Evolutionary conservation across 176 grass and related monocot genomes (phyloP).

Genomic region (Zoysia pacifica): DNA sequence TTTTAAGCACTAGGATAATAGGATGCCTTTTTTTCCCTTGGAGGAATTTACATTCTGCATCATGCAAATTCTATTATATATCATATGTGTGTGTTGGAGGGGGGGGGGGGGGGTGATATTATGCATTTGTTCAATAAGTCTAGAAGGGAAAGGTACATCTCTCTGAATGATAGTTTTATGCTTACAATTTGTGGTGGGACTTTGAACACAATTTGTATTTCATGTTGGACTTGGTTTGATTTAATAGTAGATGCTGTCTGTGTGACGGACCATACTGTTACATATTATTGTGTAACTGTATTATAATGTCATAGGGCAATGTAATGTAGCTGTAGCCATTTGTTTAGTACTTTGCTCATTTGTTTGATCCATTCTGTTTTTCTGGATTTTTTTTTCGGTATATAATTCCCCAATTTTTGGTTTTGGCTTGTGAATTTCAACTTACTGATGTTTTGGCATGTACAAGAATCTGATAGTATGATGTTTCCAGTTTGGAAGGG

Average conservation of each 20-base stretch:
- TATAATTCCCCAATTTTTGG: background rate
- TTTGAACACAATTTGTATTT: background rate
- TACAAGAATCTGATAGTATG: conserved; percentile 7
- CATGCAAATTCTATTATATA: background rate
- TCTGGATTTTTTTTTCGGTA: background rate
- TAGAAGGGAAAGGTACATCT: background rate
- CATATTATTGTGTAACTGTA: conserved; percentile 10
- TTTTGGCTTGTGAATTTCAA: conserved; percentile 13
- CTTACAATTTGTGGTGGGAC: background rate
- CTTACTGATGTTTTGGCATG: conserved; percentile 20
- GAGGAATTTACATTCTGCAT: conserved; percentile 2
- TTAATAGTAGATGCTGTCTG: too few species aligned
- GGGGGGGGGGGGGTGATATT: too few species aligned
- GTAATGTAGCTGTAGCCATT: conserved; percentile 3
- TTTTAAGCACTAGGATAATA: background rate
- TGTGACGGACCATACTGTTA: background rate
- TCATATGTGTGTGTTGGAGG: background rate
- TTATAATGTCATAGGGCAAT: background rate
- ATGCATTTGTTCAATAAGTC: background rate
- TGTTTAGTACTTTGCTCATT: background rate
- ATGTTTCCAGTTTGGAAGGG: conserved; percentile 67
- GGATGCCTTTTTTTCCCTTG: background rate
- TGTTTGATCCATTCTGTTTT: conserved; percentile 8
- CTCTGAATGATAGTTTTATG: background rate
- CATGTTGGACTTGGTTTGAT: background rate